Conservation (phyloP, 129 eudicot species). For the Helianthus annuus region HanXRQr2.0-SUNRISE NC_035441.2:3716631-3717130, state of each 20-base stretch:
- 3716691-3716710: no score
- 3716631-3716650: no score
- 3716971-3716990: conserved; percentile 66
- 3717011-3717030: conserved; percentile 69
- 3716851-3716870: conserved; percentile 47
- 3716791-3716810: conserved; percentile 53
- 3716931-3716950: conserved; percentile 61
- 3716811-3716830: conserved; percentile 85
- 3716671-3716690: no score
- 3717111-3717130: background rate
- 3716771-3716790: background rate
- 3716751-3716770: background rate
- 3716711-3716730: no score
- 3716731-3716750: no score
- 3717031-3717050: conserved; percentile 44
- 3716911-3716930: conserved; percentile 91
- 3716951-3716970: conserved; percentile 58
- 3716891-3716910: conserved; percentile 74
- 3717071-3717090: conserved; percentile 9
- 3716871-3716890: conserved; percentile 59
- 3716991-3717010: conserved; percentile 49
- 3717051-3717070: conserved; percentile 48
- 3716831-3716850: conserved; percentile 53
- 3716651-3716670: no score
- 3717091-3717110: background rate